phyloP scores from a whole-genome alignment of 1,284 basidiomycete species.

The Pseudozyma flocculosa region DNA sequence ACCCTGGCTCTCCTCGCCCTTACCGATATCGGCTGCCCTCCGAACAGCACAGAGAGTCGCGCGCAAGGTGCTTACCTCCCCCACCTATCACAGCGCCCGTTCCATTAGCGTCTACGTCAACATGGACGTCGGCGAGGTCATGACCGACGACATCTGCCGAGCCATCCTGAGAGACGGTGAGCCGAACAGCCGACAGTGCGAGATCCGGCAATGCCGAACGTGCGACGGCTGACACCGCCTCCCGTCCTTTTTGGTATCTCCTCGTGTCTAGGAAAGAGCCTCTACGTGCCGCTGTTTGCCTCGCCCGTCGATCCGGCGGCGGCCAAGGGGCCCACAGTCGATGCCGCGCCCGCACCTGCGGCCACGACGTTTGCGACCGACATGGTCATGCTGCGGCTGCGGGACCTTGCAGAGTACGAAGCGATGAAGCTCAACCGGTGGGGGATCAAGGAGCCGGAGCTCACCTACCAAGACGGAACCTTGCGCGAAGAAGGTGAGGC shows the following conservation, averaged over 20 bases:
- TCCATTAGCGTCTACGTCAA: slow-evolving; percentile 58
- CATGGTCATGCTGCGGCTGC: slow-evolving; percentile 59
- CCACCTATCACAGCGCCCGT: slow-evolving; percentile 43
- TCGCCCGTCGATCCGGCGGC: slow-evolving; percentile 28
- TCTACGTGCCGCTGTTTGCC: slow-evolving; percentile 59
- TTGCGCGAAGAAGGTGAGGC: slow-evolving; percentile 35
- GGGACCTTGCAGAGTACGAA: slow-evolving; percentile 46
- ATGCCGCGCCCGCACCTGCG: slow-evolving; percentile 7
- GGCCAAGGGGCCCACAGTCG: slow-evolving; percentile 18
- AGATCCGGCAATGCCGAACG: too few species aligned
- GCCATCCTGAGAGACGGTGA: slow-evolving; percentile 44
- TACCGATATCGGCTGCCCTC: too few species aligned
- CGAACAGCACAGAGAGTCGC: background rate
- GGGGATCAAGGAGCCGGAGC: slow-evolving; percentile 58
- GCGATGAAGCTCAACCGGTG: slow-evolving; percentile 56
- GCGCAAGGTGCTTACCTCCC: slow-evolving; percentile 13
- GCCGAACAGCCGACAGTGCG: slow-evolving; percentile 4
- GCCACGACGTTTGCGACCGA: slow-evolving; percentile 43
- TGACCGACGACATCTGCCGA: slow-evolving; percentile 57
- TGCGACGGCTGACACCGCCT: too few species aligned
- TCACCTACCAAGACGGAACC: slow-evolving; percentile 35
- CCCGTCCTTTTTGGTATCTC: too few species aligned
- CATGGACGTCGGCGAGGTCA: slow-evolving; percentile 55
- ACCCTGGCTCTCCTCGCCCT: too few species aligned
- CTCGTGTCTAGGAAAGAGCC: slow-evolving; percentile 55